phyloP scores from a whole-genome alignment of 164 flowering plant species.

The Taxillus chinensis region DNA sequence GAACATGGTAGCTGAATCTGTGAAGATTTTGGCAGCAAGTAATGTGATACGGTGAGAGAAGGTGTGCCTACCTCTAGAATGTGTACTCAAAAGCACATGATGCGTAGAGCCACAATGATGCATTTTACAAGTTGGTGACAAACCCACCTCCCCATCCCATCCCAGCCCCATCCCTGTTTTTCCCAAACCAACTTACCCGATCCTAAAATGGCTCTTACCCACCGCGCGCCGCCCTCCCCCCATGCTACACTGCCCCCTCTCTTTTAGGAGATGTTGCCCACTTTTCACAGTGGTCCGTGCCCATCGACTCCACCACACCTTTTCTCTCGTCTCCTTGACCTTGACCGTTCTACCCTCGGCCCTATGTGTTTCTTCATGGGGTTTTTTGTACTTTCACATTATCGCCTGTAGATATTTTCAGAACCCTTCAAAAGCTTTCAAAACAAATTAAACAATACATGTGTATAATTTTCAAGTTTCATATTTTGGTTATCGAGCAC shows the following conservation, averaged over 20 bases:
- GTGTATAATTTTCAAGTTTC: too few relatives aligned
- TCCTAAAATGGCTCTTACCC: background rate
- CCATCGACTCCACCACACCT: background rate
- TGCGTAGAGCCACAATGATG: constrained; percentile 11
- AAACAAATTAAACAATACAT: too few relatives aligned
- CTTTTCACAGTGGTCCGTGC: background rate
- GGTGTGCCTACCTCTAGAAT: constrained; percentile 3
- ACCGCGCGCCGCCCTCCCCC: constrained; percentile 21
- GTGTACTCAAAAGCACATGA: constrained; percentile 13
- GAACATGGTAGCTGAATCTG: background rate
- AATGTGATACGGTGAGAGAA: constrained; percentile 19
- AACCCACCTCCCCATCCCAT: background rate
- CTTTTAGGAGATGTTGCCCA: constrained; percentile 9
- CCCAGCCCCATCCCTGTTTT: background rate
- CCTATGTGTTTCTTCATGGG: too few relatives aligned
- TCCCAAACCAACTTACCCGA: background rate
- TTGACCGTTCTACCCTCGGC: too few relatives aligned
- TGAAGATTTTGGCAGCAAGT: constrained; percentile 8
- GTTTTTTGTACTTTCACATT: too few relatives aligned
- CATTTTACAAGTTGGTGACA: constrained; percentile 5
- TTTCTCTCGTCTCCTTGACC: too few relatives aligned
- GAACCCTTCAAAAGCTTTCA: too few relatives aligned
- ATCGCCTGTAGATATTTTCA: too few relatives aligned
- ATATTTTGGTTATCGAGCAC: too few relatives aligned
- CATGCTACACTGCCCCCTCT: constrained; percentile 16